Base-by-base conservation (phyloP, 2,329 filamentous ascomycete genomes). In the Xylaria multiplex region DNA sequence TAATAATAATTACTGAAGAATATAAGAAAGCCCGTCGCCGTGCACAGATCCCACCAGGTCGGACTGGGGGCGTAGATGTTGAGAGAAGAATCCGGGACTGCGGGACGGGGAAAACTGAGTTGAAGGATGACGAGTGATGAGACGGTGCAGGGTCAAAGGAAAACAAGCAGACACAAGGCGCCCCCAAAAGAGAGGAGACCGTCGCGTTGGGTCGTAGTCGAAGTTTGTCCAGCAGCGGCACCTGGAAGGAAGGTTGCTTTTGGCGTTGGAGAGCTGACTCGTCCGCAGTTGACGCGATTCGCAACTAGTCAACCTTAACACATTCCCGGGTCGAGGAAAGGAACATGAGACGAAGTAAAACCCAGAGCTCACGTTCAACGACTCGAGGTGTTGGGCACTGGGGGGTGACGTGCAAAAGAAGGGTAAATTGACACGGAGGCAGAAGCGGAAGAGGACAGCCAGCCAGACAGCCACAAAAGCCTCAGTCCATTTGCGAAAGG, bases 201-300 rank as follows among this genome's bases (percentile, higher is more conserved):
- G 72, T 73, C 65, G 67, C 66, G 68, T 67, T 72, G 73, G 73
- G 72, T 70, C 72, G 70, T 64, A 54, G 69, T 54, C 61, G 64
- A 73, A 75, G 68, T 71, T 69, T 72, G 69, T 72, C 71, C 14
- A 50, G 56, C 8, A 42, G 24, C 6, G 43, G 45, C 52, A 70
- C 70, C 71, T 70, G 66, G 67, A 70, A 65, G 66, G 67, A 70
- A 65, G 56, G 48, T 68, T 71, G 73, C 68, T 70, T 70, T 67
- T 67, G 69, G 66, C 59, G 68, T 52, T 64, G 49, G 46, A 30
- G 48, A 68, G 64, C 59, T 69, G 64, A 70, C 66, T 71, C 66
- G 66, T 40, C 13, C 54, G 42, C 6, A 52, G 32, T 27, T 60
- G 55, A 63, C 52, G 58, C 67, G 64, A 55, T 62, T 59, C 49